Percentiles rank a stretch among this genome's conserved stretches.
phyloP scores from a whole-genome alignment of 108 stramenopile species.

The Fistulifera pelliculosa region DNA sequence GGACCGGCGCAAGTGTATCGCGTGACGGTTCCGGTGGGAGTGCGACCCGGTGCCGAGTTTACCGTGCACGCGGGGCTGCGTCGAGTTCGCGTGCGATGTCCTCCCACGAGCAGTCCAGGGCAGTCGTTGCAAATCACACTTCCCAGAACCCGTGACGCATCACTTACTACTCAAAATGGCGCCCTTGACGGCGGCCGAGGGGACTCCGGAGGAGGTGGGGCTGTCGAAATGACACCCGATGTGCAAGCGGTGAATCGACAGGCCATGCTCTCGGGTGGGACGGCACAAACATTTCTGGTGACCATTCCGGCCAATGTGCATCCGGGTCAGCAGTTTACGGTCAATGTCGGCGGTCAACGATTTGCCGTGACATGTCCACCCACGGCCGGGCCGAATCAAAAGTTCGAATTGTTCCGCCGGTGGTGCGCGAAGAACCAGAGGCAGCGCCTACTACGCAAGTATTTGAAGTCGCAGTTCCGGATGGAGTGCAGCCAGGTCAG shows the following conservation, averaged over 20 bases:
- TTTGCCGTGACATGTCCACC: conserved; percentile 79
- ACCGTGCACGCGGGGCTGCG: conserved; percentile 59
- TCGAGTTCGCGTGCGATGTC: conserved; percentile 74
- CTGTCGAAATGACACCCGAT: conserved; percentile 49
- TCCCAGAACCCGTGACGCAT: conserved; percentile 58
- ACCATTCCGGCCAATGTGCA: conserved; percentile 68
- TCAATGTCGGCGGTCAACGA: conserved; percentile 67
- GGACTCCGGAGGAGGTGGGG: conserved; percentile 38
- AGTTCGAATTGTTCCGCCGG: conserved; percentile 72
- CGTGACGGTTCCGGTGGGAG: conserved; percentile 66
- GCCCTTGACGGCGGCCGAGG: conserved; percentile 36
- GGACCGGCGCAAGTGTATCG: conserved; percentile 74
- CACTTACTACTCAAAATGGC: conserved; percentile 37
- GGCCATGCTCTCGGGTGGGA: conserved; percentile 25
- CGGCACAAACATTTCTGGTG: conserved; percentile 69
- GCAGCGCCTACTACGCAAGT: conserved; percentile 69
- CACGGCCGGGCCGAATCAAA: conserved; percentile 68
- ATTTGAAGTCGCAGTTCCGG: conserved; percentile 83
- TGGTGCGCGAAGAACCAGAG: conserved; percentile 21
- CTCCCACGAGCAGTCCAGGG: conserved; percentile 54
- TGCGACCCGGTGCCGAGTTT: conserved; percentile 65
- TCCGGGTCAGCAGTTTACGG: conserved; percentile 77
- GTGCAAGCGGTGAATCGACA: conserved; percentile 36
- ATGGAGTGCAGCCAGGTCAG: conserved; percentile 73
- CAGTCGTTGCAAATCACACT: conserved; percentile 72